Base-by-base conservation (phyloP, 768 basidiomycete genomes). In the Boletus barrowsii region DNA sequence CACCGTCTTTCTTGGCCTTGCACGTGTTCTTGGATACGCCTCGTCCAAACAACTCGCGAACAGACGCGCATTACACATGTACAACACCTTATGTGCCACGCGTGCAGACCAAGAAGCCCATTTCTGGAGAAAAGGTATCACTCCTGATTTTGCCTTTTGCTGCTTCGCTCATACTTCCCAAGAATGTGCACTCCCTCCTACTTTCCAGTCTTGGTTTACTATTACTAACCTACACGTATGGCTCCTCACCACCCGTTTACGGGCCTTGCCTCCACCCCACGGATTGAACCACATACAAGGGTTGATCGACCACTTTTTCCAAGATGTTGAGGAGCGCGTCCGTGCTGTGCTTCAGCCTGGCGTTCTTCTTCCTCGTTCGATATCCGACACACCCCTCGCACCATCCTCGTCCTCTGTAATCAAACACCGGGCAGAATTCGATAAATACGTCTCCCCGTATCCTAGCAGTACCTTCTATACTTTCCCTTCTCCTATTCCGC, bases 191-290 rank as follows among this genome's bases (percentile, higher is more conserved):
- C 79, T 98, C 7, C 93, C 95, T 10, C 88, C 87, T 13, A 97
- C 96, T 0, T 97, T 96, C 71, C 95, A 98, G 65, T 91, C 96
- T 15, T 98, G 94, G 90, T 98, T 98, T 73, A 91, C 90, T 5
- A 74, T 97, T 47, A 92, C 92, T 29, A 93, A 95, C 59, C 78
- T 98, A 29, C 93, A 98, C 71, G 76, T 98, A 45, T 95, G 94
- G 88, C 77, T 98, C 60, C 83, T 95, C 47, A 87, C 87, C 17
- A 88, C 90, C 49, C 88, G 95, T 22, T 79, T 97, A 10, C 91
- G 96, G 20, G 84, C 90, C 0, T 82, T 98, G 11, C 93, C 87
- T 3, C 65, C 74, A 14, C 78, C 81, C 2, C 78, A 88, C 49
- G 90, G 88, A 22, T 73, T 74, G 60, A 68, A 80, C 55, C 89